A percentile compares a stretch with the other conserved stretches of the same genome.
Conservation (phyloP, 345 rosid species). For the Rhizophora apiculata region DNA sequence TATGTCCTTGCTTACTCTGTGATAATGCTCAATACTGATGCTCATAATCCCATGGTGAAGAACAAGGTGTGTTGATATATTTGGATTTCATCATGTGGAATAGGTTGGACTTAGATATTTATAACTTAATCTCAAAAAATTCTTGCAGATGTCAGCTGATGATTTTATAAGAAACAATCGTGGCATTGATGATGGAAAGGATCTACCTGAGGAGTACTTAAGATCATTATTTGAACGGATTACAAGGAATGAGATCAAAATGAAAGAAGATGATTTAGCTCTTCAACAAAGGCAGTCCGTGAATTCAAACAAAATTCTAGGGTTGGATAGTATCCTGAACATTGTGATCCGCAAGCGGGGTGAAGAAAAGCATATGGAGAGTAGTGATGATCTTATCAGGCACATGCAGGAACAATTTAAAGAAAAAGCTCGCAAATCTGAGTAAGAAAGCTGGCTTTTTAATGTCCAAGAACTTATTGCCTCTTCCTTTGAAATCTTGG, state of each 20-base stretch:
- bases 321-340: constrained; percentile 89
- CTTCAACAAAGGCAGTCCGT: constrained; percentile 74
- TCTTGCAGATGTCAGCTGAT: constrained; percentile 92
- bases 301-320: constrained; percentile 75
- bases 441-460: constrained; percentile 55
- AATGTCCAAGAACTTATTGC: constrained; percentile 2
- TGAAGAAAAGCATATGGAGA: constrained; percentile 73
- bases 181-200: constrained; percentile 98
- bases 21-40: constrained; percentile 95
- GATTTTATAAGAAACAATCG: constrained; percentile 95
- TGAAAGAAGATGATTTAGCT: constrained; percentile 88
- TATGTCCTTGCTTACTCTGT: constrained; percentile 99
- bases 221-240: constrained; percentile 89
- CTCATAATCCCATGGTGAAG: constrained; percentile 97
- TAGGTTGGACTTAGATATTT: constrained; percentile 25
- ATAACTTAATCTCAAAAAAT: constrained; percentile 9
- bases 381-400: constrained; percentile 94
- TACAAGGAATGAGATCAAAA: constrained; percentile 94
- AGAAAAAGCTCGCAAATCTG: constrained; percentile 96
- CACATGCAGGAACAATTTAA: constrained; percentile 98
- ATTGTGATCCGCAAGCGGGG: constrained; percentile 93
- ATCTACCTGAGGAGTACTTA: constrained; percentile 85
- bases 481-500: constrained; percentile 3
- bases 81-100: constrained; percentile 18
- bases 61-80: constrained; percentile 62